phyloP scores from a whole-genome alignment of 2,329 filamentous ascomycete species.

The Intubia oerlemansii region DNA sequence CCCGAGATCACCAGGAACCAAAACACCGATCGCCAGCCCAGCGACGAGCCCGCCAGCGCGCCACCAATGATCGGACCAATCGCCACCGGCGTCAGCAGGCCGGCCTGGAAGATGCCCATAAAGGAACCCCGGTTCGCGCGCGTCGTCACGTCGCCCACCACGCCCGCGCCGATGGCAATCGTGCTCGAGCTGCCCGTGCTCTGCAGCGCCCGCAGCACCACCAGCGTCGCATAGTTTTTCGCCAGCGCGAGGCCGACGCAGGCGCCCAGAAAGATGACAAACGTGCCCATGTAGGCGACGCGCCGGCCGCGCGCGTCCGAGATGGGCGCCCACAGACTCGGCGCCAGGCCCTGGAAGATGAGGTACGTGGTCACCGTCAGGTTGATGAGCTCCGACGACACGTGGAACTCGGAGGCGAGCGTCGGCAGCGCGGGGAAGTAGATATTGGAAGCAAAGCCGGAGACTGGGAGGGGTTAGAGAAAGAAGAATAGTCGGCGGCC shows the following conservation, averaged over 20 bases:
- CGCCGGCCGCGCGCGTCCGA: conserved; percentile 37
- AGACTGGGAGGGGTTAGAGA: conserved; percentile 14
- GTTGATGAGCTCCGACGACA: conserved; percentile 20
- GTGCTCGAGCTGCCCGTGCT: conserved; percentile 44
- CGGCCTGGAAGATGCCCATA: conserved; percentile 42
- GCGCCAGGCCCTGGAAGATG: conserved; percentile 40
- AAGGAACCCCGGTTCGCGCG: conserved; percentile 49
- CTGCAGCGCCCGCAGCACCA: conserved; percentile 40
- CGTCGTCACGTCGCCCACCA: conserved; percentile 50
- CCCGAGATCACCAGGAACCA: conserved; percentile 43
- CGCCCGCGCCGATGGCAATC: conserved; percentile 47
- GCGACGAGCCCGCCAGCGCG: conserved; percentile 31
- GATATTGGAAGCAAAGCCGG: conserved; percentile 37
- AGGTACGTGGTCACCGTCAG: conserved; percentile 36
- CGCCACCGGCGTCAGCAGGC: conserved; percentile 31
- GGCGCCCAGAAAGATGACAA: conserved; percentile 33
- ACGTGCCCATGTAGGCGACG: conserved; percentile 38
- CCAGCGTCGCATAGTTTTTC: conserved; percentile 30
- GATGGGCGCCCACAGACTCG: conserved; percentile 37
- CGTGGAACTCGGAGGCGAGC: conserved; percentile 16
- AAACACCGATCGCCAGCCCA: conserved; percentile 46
- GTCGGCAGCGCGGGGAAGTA: conserved; percentile 24
- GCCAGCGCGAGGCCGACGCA: conserved; percentile 40
- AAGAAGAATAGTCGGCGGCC: neutral
- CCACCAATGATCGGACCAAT: conserved; percentile 42